Conservation (phyloP, 2,329 filamentous ascomycete species). For the Teratosphaeriaceae sp. region DNA sequence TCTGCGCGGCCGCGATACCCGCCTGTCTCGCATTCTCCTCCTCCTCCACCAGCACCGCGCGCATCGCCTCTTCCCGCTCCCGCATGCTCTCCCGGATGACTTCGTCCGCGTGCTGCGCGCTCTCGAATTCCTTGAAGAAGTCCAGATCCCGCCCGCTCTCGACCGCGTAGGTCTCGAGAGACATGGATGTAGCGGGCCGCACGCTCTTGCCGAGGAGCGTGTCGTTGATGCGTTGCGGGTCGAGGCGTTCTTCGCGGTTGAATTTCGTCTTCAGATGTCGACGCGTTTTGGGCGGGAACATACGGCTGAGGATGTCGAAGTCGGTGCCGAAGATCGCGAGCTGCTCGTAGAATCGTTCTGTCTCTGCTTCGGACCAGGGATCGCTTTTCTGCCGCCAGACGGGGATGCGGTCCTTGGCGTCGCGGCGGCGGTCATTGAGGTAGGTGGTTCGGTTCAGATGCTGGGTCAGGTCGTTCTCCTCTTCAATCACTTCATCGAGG, state of each 20-base stretch:
- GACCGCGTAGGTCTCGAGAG: constrained; percentile 35
- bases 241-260: constrained; percentile 66
- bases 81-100: constrained; percentile 26
- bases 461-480: constrained; percentile 72
- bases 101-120: constrained; percentile 28
- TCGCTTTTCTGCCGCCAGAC: constrained; percentile 47
- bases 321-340: constrained; percentile 74
- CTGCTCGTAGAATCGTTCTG: constrained; percentile 68
- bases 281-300: constrained; percentile 66
- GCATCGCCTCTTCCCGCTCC: constrained; percentile 28
- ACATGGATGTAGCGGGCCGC: constrained; percentile 31
- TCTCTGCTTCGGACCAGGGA: constrained; percentile 64
- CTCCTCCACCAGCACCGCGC: constrained; percentile 28
- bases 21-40: constrained; percentile 28
- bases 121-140: constrained; percentile 31
- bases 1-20: constrained; percentile 26
- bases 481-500: constrained; percentile 38
- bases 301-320: constrained; percentile 70
- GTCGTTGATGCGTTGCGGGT: constrained; percentile 56
- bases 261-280: constrained; percentile 77
- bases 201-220: constrained; percentile 39
- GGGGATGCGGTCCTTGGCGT: constrained; percentile 39
- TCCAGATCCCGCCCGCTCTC: constrained; percentile 31
- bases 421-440: constrained; percentile 52
- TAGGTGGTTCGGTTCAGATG: constrained; percentile 64